Conservation (phyloP, 129 eudicot species). For the Artemisia argyi region DNA sequence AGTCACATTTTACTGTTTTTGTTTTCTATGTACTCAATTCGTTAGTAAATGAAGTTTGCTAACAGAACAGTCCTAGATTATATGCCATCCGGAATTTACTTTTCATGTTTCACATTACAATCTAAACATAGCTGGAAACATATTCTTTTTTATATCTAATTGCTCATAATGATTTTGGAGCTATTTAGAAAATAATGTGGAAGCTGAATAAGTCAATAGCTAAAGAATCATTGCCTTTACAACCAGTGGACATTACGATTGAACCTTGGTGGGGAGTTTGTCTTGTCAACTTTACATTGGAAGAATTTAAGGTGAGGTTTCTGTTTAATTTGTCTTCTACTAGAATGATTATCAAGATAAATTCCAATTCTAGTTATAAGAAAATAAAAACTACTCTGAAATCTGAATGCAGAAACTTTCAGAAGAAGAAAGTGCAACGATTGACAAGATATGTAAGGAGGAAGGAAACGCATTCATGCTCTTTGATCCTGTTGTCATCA, state of each 20-base stretch:
- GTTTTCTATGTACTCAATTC: too few relatives aligned
- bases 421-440: constrained; percentile 94
- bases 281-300: constrained; percentile 92
- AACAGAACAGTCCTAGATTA: too few relatives aligned
- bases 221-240: constrained; percentile 81
- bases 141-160: constrained; percentile 31
- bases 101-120: background rate
- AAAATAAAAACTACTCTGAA: constrained; percentile 9
- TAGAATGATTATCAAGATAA: too few relatives aligned
- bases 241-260: constrained; percentile 78
- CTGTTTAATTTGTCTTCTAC: too few relatives aligned
- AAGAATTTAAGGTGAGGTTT: constrained; percentile 83
- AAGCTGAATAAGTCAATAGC: constrained; percentile 99
- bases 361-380: background rate
- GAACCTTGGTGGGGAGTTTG: constrained; percentile 99
- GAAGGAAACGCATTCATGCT: constrained; percentile 89
- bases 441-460: constrained; percentile 96
- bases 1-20: too few relatives aligned
- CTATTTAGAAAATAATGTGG: constrained; percentile 97
- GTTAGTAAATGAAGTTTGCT: too few relatives aligned
- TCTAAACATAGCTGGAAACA: constrained; percentile 20
- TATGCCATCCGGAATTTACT: too few relatives aligned
- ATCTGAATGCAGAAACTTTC: constrained; percentile 74
- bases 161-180: constrained; percentile 39
- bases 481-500: constrained; percentile 81